Conservation (phyloP, 192 early-diverging fungal species). For the Coemansia sp. region DNA sequence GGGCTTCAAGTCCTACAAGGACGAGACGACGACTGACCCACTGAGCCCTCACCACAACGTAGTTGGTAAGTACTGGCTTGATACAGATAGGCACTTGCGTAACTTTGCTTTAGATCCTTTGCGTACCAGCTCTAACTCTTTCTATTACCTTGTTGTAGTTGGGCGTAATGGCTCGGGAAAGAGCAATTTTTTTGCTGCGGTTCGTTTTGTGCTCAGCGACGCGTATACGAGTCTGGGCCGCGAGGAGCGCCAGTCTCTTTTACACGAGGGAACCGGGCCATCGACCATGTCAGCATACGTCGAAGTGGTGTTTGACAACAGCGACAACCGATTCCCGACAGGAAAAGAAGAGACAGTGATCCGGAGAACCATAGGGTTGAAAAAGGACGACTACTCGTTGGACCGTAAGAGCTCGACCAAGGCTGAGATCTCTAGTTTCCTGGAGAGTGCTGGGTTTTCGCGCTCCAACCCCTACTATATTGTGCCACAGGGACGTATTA, state of each 20-base stretch:
- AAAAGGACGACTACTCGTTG: constrained; percentile 98
- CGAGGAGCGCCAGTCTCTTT: constrained; percentile 90
- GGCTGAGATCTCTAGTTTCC: constrained; percentile 87
- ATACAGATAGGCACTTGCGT: background rate
- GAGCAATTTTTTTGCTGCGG: constrained; percentile 94
- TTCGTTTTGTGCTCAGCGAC: constrained; percentile 94
- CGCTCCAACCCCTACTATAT: constrained; percentile 98
- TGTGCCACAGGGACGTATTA: constrained; percentile 95
- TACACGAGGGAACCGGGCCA: constrained; percentile 92
- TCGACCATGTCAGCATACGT: constrained; percentile 95
- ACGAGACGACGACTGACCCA: constrained; percentile 91
- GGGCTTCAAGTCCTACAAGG: constrained; percentile 99
- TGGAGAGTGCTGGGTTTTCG: constrained; percentile 97
- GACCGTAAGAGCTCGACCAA: constrained; percentile 93
- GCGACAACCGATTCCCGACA: constrained; percentile 94
- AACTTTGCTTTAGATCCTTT: background rate
- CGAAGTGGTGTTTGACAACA: constrained; percentile 96
- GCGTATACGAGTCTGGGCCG: constrained; percentile 91
- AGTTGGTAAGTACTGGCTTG: constrained; percentile 64
- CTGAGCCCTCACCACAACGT: constrained; percentile 95
- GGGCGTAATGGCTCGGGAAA: constrained; percentile 98
- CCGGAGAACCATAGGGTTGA: constrained; percentile 91
- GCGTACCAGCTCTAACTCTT: background rate
- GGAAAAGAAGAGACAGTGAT: constrained; percentile 89
- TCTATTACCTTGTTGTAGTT: constrained; percentile 57